Base-by-base conservation (phyloP, 2,329 filamentous ascomycete genomes). In the Lachnellula willkommii region DNA sequence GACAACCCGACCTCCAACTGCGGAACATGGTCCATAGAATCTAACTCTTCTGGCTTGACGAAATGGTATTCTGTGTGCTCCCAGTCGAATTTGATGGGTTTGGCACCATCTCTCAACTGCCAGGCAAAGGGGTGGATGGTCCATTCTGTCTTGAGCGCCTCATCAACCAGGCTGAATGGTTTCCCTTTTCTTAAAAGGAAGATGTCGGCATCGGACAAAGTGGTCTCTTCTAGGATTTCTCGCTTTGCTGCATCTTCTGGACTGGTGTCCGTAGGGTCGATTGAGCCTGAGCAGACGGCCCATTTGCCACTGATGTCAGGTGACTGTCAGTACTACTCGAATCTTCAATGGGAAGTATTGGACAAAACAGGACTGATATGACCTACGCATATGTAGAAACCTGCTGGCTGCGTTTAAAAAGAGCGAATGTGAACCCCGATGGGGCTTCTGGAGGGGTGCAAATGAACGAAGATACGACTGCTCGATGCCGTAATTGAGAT, bases 111-210 rank as follows among this genome's bases (percentile, higher is more conserved):
- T 49, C 72, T 78, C 26, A 86, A 71, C 7, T 75, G 69, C 66
- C 81, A 88, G 0, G 76, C 79, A 61, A 88, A 88, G 0, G 84
- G 82, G 57, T 84, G 75, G 48, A 88, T 76, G 5, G 75, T 82
- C 84, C 84, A 88, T 64, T 80, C 73, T 24, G 81, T 78, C 20
- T 76, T 73, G 14, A 84, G 69, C 0, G 72, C 71, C 3, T 73
- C 65, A 61, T 87, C 84, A 5, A 65, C 63, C 58, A 87, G 84
- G 1, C 73, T 72, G 62, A 81, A 88, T 3, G 79, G 76, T 56
- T 83, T 83, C 1, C 83, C 84, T n/a, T 50, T 47, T 1, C 58
- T 55, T 1, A 68, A 54, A 5, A 68, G 52, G 2, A 48, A 46
- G 17, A 67, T 53, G 26, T 66, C 62, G 1, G 24, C 12, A 0